Evolutionary conservation across 306 rosid species (phyloP), one percentile per base, ranked within the genome.

Genomic region (Vigna unguiculata): DNA sequence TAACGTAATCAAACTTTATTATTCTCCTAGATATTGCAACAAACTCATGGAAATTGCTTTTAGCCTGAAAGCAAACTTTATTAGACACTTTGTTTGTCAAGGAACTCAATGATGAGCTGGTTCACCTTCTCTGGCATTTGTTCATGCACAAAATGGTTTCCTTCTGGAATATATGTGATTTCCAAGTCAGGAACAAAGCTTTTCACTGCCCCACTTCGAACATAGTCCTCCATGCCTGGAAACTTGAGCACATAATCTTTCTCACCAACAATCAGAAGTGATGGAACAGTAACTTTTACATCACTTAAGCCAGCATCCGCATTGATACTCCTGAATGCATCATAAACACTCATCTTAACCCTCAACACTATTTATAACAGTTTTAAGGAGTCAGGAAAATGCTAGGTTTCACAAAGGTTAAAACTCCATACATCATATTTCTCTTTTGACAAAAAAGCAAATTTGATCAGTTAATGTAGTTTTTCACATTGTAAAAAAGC

Each of bases 121-220:
- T 87, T 87, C 46, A 86, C 81, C 71, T 86, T 78, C 70, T 88
- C 84, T 24, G 87, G 89, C 16, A 78, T 11, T 74, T 87, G 87
- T 67, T 87, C 92, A 2, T 76, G 87, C 70, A 86, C 77, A 78
- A 88, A 88, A 71, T 89, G 93, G 55, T n/a, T 69, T 48, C 91
- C 91, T 66, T 87, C 87, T 11, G 77, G 83, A 17, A 83, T 7
- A 66, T 15, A 85, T 13, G 16, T 61, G 65, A 83, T 81, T n/a
- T 89, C 85, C 80, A 81, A 51, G 69, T 83, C 62, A 1, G 93
- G 86, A 30, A 89, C 91, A 54, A 73, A 34, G 0, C 81, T 57
- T 65, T 85, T 87, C 85, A 89, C 80, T 10, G 77, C 83, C 45
- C 83, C 93, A 71, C 84, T 77, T 40, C 82, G 45, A 52, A 86